Conservation (phyloP, 768 basidiomycete genomes). For the Scleroderma citrinum region DNA sequence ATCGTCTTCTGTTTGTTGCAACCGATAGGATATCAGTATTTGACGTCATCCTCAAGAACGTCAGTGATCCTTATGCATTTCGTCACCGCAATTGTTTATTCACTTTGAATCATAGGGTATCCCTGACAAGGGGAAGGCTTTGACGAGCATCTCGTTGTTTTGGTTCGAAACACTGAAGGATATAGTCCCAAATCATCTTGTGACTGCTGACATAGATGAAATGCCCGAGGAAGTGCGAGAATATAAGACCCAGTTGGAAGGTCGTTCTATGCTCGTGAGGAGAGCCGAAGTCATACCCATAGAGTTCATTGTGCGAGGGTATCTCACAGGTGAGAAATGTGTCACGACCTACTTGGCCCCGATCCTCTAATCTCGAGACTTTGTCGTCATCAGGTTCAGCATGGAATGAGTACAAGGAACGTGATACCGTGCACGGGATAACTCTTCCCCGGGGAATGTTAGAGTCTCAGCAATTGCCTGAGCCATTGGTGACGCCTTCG, state of each 20-base stretch:
- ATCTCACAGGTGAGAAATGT: slow-evolving; percentile 73
- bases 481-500: slow-evolving; percentile 91
- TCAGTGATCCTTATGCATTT: slow-evolving; percentile 37
- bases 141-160: slow-evolving; percentile 88
- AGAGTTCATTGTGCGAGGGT: slow-evolving; percentile 95
- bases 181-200: slow-evolving; percentile 86
- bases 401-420: slow-evolving; percentile 89
- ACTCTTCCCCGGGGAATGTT: slow-evolving; percentile 62
- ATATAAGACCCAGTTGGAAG: slow-evolving; percentile 73
- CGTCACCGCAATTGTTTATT: slow-evolving; percentile 1
- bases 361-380: background rate
- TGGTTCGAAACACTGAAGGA: slow-evolving; percentile 84
- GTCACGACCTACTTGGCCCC: slow-evolving; percentile 5
- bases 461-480: slow-evolving; percentile 80
- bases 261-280: slow-evolving; percentile 84
- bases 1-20: slow-evolving; percentile 85
- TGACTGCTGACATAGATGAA: slow-evolving; percentile 66
- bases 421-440: slow-evolving; percentile 85
- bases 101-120: slow-evolving; percentile 61
- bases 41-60: slow-evolving; percentile 92
- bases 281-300: slow-evolving; percentile 86
- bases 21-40: slow-evolving; percentile 95
- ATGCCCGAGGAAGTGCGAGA: slow-evolving; percentile 79
- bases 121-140: slow-evolving; percentile 84
- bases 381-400: slow-evolving; percentile 65